Conservation (phyloP, 192 early-diverging fungal species). For the Helicostylum pulchrum region DNA sequence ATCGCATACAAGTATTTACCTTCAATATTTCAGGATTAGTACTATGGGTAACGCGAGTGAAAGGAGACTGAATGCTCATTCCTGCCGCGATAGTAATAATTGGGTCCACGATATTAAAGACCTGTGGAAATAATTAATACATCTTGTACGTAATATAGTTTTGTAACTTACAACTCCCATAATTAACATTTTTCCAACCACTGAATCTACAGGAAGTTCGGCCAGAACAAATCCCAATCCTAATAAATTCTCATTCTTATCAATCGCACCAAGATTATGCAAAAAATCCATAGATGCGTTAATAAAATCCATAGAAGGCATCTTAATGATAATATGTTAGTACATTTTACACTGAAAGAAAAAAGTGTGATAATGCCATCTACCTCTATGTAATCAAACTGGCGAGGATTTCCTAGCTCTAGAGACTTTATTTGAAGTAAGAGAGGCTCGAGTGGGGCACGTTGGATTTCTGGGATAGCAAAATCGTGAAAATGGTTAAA, state of each 20-base stretch:
- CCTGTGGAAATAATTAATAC: conserved; percentile 12
- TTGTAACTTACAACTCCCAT: conserved; percentile 39
- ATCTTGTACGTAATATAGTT: neutral
- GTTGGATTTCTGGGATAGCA: conserved; percentile 63
- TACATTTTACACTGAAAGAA: neutral
- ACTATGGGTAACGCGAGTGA: conserved; percentile 45
- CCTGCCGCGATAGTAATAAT: conserved; percentile 57
- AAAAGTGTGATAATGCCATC: neutral
- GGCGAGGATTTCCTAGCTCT: conserved; percentile 55
- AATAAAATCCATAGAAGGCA: conserved; percentile 42
- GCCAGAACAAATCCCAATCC: conserved; percentile 52
- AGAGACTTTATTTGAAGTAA: conserved; percentile 59
- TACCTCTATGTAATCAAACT: conserved; percentile 65
- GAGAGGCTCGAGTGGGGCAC: conserved; percentile 58
- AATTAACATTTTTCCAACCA: conserved; percentile 67
- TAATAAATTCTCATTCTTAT: conserved; percentile 43
- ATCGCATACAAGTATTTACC: conserved; percentile 24
- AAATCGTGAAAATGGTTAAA: conserved; percentile 59
- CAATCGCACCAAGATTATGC: conserved; percentile 49
- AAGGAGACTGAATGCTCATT: conserved; percentile 66
- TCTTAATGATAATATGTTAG: neutral
- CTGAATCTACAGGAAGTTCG: conserved; percentile 57
- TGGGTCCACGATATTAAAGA: conserved; percentile 50
- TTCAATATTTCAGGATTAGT: conserved; percentile 46
- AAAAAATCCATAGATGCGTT: conserved; percentile 44